Evolutionary conservation across 139 green algal genomes (phyloP), one percentile per base, ranked within the genome.

Genomic region (Auxenochlorella protothecoides): DNA sequence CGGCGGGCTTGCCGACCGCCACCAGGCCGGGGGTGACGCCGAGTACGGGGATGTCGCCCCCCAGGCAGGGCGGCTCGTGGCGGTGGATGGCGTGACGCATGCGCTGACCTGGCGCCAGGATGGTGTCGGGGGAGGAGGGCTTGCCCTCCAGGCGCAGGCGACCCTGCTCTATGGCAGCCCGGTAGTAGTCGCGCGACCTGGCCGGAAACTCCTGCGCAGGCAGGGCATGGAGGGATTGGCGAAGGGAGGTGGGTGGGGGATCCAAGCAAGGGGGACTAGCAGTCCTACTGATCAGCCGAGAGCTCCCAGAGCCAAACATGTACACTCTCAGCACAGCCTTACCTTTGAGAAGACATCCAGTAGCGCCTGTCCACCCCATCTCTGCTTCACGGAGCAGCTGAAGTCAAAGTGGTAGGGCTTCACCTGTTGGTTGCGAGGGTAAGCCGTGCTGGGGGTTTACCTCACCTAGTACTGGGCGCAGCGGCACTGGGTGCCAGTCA

Each of bases 381-480:
- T 78, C 69, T 84, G 59, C 70, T 93, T 94, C 4, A 93, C 87
- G 59, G 72, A 77, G 76, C 79, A 89, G 15, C 88, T 81, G 77
- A 94, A 96, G 74, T 96, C 88, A 72, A 92, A 96, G 72, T 86
- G 76, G 73, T 96, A 96, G 5, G 91, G 91, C 53, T 71, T 76
- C 4, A 95, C 89, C 88, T 92, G 80, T 44, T 44, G 27, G 27
- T 44, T 44, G 27, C 27, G 27, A 44, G 27, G 27, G 27, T 44
- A 44, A 44, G 27, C 27, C 27, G 27, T 44, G 27, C 27, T 44
- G 27, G 27, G 27, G 27, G 27, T 44, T 44, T 44, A 44, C 27
- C 27, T 44, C 27, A 44, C 27, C 27, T 44, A 44, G 27, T 44
- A 44, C 27, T 44, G 27, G 27, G 27, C 27, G 27, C 27, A 44